These are phyloP conservation scores for Byssothecium circinans DNA, from an alignment of 2,329 filamentous ascomycete genomes.

Conservation along the genomic window DNA sequence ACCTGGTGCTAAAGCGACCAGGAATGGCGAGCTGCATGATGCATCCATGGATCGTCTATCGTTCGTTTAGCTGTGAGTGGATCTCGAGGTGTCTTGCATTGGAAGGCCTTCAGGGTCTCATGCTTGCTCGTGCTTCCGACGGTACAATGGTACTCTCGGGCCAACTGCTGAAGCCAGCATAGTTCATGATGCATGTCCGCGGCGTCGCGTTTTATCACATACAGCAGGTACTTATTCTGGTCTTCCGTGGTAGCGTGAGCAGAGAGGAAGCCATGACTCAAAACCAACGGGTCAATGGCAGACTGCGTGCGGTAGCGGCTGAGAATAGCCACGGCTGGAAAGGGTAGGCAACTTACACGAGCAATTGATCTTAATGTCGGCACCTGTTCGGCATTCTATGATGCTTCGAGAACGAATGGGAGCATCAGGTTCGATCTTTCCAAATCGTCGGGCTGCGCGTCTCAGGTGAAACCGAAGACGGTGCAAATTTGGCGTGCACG, in stretches of 20 bases:
- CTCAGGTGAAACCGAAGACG: background rate
- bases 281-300: no score
- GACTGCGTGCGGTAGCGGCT: no score
- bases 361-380: background rate
- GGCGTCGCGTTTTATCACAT: slow-evolving; percentile 2
- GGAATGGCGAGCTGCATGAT: slow-evolving; percentile 1
- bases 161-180: background rate
- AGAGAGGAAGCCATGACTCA: no score
- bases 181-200: background rate
- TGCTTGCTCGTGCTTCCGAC: background rate
- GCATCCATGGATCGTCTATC: background rate
- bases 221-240: no score
- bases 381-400: background rate
- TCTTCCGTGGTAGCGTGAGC: no score
- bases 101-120: background rate
- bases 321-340: background rate
- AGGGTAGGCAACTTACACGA: no score
- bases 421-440: background rate
- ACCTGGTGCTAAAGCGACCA: slow-evolving; percentile 8
- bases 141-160: background rate
- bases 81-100: background rate
- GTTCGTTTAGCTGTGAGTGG: background rate
- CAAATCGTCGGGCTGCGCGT: background rate
- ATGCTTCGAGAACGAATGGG: background rate
- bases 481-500: background rate